Evolutionary conservation across 164 flowering plant genomes (phyloP), one percentile per base, ranked within the genome.

Genomic region (Nelumbo lutea): DNA sequence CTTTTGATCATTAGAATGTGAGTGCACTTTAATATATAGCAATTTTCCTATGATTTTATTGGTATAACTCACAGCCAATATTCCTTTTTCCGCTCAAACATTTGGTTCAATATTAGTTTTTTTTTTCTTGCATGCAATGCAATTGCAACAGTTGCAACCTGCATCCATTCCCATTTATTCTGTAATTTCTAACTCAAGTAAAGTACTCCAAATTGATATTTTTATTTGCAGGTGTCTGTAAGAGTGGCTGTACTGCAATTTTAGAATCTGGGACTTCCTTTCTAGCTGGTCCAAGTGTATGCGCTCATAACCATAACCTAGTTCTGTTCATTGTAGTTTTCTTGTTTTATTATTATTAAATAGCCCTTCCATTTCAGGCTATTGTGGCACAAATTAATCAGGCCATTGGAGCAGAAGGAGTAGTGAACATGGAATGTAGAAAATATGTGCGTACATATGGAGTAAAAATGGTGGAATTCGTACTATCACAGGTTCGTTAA

Each of bases 351-450:
- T 13, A 27, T n/a, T n/a, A n/a, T n/a, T n/a, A n/a, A n/a, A 7
- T 68, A 55, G 51, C 57, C 15, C 6, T 57, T 27, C 27, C 27
- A 27, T 68, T 70, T 63, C 85, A 90, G 96, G 7, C 85, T 64
- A 67, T 84, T 62, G 74, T 90, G 45, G 70, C 96, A 9, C 79
- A 87, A 77, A 87, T 90, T 77, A 90, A 90, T 75, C 89, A 85
- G 69, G 93, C 90, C 41, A 88, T 88, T 78, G 96, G 96, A 66
- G 96, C 90, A 59, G 76, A 79, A 69, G 96, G 93, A 61, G 59
- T 84, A 68, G 77, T 84, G 6, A 90, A 91, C 74, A 61, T 68
- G 43, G 85, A 90, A 72, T 90, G 96, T 68, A 88, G 85, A 71
- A 68, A 78, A 66, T 78, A 88, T 48, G 84, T 88, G 65, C 55